Evolutionary conservation across 768 basidiomycete genomes (phyloP), one percentile per base, ranked within the genome.

Genomic region (Auricularia auricula-judae): DNA sequence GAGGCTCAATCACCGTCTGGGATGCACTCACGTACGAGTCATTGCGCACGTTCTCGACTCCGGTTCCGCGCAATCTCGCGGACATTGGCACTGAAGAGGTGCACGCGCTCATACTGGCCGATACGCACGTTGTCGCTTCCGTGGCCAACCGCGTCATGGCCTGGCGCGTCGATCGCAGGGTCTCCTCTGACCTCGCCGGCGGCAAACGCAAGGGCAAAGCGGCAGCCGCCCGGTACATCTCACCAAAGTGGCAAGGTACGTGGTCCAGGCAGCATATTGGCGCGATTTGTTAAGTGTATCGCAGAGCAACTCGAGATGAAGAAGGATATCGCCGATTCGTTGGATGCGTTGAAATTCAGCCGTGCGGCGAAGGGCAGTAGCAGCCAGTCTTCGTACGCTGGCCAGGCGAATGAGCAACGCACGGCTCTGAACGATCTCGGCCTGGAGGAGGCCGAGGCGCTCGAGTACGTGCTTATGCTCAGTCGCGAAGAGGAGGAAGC

Each of bases 381-480:
- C 75, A 5, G 64, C 75, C 59, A 63, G 67, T 0, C 76, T 76
- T 54, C 75, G 73, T 16, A 71, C 2, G 76, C 80, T 67, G 79
- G 79, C 0, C 78, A 82, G 39, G 82, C 83, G 66, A 76, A 77
- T 33, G 87, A 85, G 67, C 88, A 93, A 66, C 75, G 75, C 12
- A 77, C 77, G 2, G 79, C 80, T 11, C 72, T 92, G 29, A 77
- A 83, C 39, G 73, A 74, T n/a, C 79, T 93, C 3, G 91, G 91
- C 2, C 74, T 93, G 47, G 85, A 80, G 64, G 91, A 93, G 69
- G 73, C 74, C 1, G 91, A 91, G 69, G 89, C 87, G 0, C 75
- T 93, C 34, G 87, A 91, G 69, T 93, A 93, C 68, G 80, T 86
- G 0, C 72, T 93, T 58, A 93, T 93, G 89, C 80, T 93, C 67